These are phyloP conservation scores for Tylopilus sp. DNA, from an alignment of 768 basidiomycete genomes.

Conservation along the genomic window DNA sequence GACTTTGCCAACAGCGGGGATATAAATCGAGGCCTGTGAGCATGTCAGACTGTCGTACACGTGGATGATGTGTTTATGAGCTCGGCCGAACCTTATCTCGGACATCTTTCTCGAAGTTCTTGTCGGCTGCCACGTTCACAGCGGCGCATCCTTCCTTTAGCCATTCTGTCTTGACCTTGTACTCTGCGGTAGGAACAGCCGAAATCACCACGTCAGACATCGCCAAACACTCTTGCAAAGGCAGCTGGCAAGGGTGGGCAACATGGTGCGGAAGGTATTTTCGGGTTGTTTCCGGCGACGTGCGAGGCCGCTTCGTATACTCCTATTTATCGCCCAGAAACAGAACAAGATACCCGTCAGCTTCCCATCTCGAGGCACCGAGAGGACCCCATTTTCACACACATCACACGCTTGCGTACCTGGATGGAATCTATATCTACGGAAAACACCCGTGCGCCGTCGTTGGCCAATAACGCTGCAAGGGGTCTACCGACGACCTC, in stretches of 20 bases:
- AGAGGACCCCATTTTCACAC: neutral
- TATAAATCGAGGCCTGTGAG: slow-evolving; percentile 77
- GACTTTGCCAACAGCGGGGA: slow-evolving; percentile 96
- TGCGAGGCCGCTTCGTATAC: slow-evolving; percentile 86
- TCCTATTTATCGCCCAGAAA: slow-evolving; percentile 46
- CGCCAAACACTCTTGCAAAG: slow-evolving; percentile 76
- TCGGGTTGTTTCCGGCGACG: slow-evolving; percentile 37
- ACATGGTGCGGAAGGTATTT: slow-evolving; percentile 84
- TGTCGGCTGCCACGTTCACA: slow-evolving; percentile 89
- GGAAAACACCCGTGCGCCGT: slow-evolving; percentile 93
- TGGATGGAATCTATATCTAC: slow-evolving; percentile 95
- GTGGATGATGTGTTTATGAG: slow-evolving; percentile 9
- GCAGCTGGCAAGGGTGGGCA: slow-evolving; percentile 62
- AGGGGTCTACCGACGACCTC: slow-evolving; percentile 97
- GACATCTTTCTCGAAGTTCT: slow-evolving; percentile 94
- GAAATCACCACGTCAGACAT: slow-evolving; percentile 92
- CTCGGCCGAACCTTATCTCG: slow-evolving; percentile 70
- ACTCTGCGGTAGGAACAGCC: slow-evolving; percentile 80
- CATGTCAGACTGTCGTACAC: neutral
- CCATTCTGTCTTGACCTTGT: slow-evolving; percentile 86
- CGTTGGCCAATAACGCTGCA: slow-evolving; percentile 93
- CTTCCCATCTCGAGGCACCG: neutral
- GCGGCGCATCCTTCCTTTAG: slow-evolving; percentile 94
- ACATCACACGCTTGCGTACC: slow-evolving; percentile 32
- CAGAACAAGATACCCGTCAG: neutral